Evolutionary conservation across 768 basidiomycete genomes (phyloP).

Genomic region (Lactarius trivialis): DNA sequence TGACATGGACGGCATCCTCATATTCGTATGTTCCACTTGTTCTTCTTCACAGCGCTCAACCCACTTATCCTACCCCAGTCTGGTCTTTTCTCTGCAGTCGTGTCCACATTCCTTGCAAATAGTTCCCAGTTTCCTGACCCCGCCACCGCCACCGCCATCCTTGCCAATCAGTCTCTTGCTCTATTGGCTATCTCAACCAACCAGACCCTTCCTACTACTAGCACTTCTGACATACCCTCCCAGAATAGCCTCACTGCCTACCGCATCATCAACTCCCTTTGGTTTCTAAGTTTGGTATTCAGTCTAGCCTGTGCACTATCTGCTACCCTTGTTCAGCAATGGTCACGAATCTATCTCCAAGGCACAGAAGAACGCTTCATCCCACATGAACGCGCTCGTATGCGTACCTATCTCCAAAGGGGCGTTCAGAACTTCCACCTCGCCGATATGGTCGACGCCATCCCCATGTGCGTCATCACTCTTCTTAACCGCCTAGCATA

Average conservation of each 20-base stretch:
- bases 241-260: neutral
- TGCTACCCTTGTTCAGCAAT: conserved; percentile 21
- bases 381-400: conserved; percentile 10
- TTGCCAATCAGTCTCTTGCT: neutral
- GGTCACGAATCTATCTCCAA: conserved; percentile 20
- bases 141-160: neutral
- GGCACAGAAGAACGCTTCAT: conserved; percentile 7
- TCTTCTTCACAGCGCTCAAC: neutral
- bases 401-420: conserved; percentile 14
- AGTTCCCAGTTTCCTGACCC: conserved; percentile 10
- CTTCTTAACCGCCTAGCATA: neutral
- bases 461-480: conserved; percentile 5
- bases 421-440: conserved; percentile 16
- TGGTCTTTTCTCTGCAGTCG: conserved; percentile 20
- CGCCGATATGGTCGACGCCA: conserved; percentile 7
- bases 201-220: neutral
- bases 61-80: conserved; percentile 8
- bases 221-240: neutral
- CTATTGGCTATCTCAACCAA: neutral
- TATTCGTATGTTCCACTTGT: conserved; percentile 13
- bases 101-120: conserved; percentile 16
- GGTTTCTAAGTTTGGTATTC: conserved; percentile 21
- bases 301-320: conserved; percentile 15
- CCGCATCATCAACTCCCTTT: conserved; percentile 17
- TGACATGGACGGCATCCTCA: conserved; percentile 23